Percentiles rank a stretch among this genome's conserved stretches.
phyloP scores from a whole-genome alignment of 768 basidiomycete species.

The Lentinula aciculospora region DNA sequence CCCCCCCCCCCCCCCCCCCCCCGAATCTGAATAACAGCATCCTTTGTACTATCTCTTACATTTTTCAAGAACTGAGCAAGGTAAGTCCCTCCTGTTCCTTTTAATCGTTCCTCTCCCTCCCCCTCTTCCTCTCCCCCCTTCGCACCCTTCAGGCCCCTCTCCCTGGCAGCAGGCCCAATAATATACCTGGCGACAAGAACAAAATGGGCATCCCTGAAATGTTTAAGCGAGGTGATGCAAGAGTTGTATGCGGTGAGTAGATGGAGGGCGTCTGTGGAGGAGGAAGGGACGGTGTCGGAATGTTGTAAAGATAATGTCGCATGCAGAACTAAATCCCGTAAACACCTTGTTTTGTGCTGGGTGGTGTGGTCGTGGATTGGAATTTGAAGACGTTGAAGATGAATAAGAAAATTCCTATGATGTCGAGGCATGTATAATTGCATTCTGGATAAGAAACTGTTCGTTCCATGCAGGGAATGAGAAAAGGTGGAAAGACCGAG shows the following conservation, averaged over 20 bases:
- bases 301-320: no score
- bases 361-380: no score
- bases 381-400: no score
- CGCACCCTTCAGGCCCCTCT: slow-evolving; percentile 16
- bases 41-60: slow-evolving; percentile 28
- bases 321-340: background rate
- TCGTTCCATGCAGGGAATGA: background rate
- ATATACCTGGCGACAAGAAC: slow-evolving; percentile 52
- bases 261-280: no score
- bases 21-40: slow-evolving; percentile 2
- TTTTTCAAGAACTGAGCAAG: slow-evolving; percentile 52
- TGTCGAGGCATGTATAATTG: slow-evolving; percentile 56
- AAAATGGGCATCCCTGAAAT: slow-evolving; percentile 55
- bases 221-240: slow-evolving; percentile 43
- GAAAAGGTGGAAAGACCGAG: slow-evolving; percentile 37
- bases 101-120: slow-evolving; percentile 23
- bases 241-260: slow-evolving; percentile 39
- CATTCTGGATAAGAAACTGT: slow-evolving; percentile 48
- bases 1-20: no score
- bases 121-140: slow-evolving; percentile 3
- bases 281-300: no score
- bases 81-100: slow-evolving; percentile 56
- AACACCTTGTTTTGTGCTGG: no score
- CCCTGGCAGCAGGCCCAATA: slow-evolving; percentile 36
- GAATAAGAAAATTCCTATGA: slow-evolving; percentile 51